These are phyloP conservation scores for Rhodomyrtus psidioides DNA, from an alignment of 441 rosid genomes.

Conservation along the genomic window DNA sequence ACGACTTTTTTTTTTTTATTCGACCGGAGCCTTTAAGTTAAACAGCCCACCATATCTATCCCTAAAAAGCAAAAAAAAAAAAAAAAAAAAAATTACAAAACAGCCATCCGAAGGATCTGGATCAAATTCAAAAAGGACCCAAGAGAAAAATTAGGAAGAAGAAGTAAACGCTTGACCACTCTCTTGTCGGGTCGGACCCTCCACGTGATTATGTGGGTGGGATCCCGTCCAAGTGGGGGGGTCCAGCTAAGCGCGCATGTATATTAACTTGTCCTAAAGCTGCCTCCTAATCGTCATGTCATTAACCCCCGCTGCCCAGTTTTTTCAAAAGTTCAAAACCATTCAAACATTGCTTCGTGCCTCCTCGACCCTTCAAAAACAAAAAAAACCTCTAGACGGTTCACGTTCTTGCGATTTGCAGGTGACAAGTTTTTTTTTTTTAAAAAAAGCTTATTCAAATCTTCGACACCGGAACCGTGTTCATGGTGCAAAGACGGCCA, in stretches of 20 bases:
- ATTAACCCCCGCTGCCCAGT: too few relatives aligned
- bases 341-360: neutral
- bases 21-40: neutral
- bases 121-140: neutral
- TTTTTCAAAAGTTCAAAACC: neutral
- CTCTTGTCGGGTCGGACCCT: neutral
- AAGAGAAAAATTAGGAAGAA: neutral
- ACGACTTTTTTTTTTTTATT: too few relatives aligned
- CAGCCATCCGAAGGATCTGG: neutral
- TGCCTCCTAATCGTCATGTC: neutral
- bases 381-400: neutral
- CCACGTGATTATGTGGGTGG: neutral
- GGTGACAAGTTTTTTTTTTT: accelerated
- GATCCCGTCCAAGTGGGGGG: neutral
- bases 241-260: neutral
- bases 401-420: neutral
- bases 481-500: accelerated
- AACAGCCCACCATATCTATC: neutral
- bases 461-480: accelerated
- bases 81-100: neutral
- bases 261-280: too few relatives aligned
- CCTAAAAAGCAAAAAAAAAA: neutral
- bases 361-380: too few relatives aligned
- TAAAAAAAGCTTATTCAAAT: neutral
- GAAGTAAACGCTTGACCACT: neutral